A percentile compares a stretch with the other conserved stretches of the same genome.
Evolutionary conservation across 2,329 filamentous ascomycete species (phyloP).

Genomic region (Grosmannia penicillata): DNA sequence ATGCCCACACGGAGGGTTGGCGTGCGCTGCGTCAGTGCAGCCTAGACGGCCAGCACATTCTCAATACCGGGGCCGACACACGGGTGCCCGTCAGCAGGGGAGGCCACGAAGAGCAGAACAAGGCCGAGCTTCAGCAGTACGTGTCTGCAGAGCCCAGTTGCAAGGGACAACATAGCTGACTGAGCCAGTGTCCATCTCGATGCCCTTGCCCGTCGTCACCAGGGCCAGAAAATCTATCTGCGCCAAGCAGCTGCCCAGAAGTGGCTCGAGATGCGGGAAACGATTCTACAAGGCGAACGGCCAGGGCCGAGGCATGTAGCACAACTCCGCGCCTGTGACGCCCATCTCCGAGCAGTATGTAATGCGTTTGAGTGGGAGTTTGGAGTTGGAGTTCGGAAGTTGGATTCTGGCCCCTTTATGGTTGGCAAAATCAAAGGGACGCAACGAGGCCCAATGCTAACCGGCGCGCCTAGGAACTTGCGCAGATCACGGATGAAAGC

Average conservation of each 20-base stretch:
- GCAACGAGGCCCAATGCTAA: background rate
- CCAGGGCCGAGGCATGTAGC: conserved; percentile 29
- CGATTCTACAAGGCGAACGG: conserved; percentile 35
- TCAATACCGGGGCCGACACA: conserved; percentile 49
- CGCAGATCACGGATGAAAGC: conserved; percentile 40
- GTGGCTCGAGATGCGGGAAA: conserved; percentile 41
- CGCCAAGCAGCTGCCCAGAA: conserved; percentile 44
- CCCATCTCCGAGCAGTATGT: conserved; percentile 41
- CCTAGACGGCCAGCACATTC: conserved; percentile 47
- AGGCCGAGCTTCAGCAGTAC: conserved; percentile 48
- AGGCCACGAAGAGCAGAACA: conserved; percentile 42
- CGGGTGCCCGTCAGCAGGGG: conserved; percentile 37
- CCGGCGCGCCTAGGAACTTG: conserved; percentile 28
- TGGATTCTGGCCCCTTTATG: too few species aligned
- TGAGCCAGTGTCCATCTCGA: conserved; percentile 38
- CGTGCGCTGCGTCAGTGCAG: conserved; percentile 45
- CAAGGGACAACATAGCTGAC: background rate
- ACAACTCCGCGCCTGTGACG: conserved; percentile 38
- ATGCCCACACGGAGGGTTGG: conserved; percentile 52
- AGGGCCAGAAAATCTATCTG: conserved; percentile 49
- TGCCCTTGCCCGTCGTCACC: conserved; percentile 44
- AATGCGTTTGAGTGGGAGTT: too few species aligned
- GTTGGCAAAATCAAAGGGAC: too few species aligned
- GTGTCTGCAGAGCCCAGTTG: conserved; percentile 14
- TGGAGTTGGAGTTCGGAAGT: too few species aligned